Evolutionary conservation across 2,329 filamentous ascomycete genomes (phyloP), one percentile per base, ranked within the genome.

Genomic region (Orbilia quercus): DNA sequence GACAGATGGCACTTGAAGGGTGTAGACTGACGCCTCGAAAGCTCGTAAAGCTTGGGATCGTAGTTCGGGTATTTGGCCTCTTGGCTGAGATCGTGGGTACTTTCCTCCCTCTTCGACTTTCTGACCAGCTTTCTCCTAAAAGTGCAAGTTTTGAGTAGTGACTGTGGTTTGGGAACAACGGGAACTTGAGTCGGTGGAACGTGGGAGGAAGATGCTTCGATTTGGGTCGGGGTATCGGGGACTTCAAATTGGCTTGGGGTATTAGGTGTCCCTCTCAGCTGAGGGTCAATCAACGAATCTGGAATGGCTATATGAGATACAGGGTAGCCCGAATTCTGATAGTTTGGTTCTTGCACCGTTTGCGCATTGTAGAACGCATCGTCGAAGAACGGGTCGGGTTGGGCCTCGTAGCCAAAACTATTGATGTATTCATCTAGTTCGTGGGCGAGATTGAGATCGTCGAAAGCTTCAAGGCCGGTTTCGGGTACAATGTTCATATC

Each of bases 351-450:
- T 18, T 9, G n/a, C 34, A 25, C 57, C 6, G 34, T 50, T 14
- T 22, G 28, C 1, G 28, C 34, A 34, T 44, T 11, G 34, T 62
- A 60, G 42, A 66, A 62, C 7, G 60, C 54, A 4, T 62, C 69
- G 20, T 73, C 48, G 36, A 73, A 73, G 48, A 66, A 73, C 36
- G 28, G 20, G 22, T 16, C 44, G 3, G 48, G 28, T n/a, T 55
- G 23, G 12, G 60, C 54, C 25, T 55, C 60, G 9, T 55, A 20
- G 25, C 22, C 40, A 42, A 59, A 66, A 45, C 40, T 38, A 38
- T 62, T 65, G 25, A 73, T 73, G 31, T 66, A 73, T 5, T 73
- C 60, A 55, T 73, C 60, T 11, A 73, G 42, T 22, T 73, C 69
- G 44, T 73, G 60, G 11, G 23, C 38, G 7, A 66, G 42, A 25